Evolutionary conservation across 106 monocot species (phyloP).

Genomic region (Chionographis japonica): DNA sequence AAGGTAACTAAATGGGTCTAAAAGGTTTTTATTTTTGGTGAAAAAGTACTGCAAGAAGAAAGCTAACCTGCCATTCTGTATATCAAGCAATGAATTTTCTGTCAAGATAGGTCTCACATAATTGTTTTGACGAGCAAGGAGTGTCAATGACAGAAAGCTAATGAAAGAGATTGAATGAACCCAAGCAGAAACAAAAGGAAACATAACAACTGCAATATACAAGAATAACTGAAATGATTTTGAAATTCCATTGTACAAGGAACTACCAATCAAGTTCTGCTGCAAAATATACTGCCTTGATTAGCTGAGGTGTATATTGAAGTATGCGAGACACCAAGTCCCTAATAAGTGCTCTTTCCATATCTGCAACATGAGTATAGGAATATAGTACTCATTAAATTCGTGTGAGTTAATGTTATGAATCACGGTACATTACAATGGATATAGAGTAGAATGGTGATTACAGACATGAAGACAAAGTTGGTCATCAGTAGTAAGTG

Average conservation of each 20-base stretch:
- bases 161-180: not conserved
- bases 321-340: constrained; percentile 80
- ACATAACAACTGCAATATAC: not conserved
- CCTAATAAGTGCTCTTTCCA: constrained; percentile 95
- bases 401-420: not conserved
- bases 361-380: constrained; percentile 40
- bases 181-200: not conserved
- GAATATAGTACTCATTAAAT: not conserved
- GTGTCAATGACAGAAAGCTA: constrained; percentile 72
- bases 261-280: constrained; percentile 96
- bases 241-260: not conserved
- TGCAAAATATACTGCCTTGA: constrained; percentile 78
- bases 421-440: no score
- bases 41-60: not conserved
- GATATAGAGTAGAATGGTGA: no score
- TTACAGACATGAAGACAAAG: no score
- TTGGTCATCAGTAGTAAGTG: no score
- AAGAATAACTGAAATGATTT: not conserved
- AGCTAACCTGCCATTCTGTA: constrained; percentile 89
- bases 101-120: constrained; percentile 86
- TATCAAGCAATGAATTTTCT: constrained; percentile 71
- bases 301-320: constrained; percentile 60
- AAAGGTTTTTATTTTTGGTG: not conserved
- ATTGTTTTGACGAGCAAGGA: constrained; percentile 87
- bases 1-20: no score